Evolutionary conservation across 176 grass and related monocot genomes (phyloP), one percentile per base, ranked within the genome.

Genomic region (Luzula sylvatica): DNA sequence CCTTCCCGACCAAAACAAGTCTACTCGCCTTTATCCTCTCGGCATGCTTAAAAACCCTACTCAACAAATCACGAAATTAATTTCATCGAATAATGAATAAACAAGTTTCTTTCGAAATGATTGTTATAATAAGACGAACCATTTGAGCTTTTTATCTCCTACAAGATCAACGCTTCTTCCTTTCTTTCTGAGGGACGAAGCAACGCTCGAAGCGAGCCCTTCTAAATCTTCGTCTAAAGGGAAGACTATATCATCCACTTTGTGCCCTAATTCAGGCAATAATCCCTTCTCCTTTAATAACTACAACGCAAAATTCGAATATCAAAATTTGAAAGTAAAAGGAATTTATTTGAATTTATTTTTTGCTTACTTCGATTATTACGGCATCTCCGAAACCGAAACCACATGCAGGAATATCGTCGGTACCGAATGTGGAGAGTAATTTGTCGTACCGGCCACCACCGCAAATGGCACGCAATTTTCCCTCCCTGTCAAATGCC

Each of bases 321-420:
- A n/a, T 29, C 7, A 26, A 17, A 12, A 39, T 20, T 11, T 53
- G 49, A 53, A 11, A 53, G 5, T 35, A 7, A 9, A 35, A 35
- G 30, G 30, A 35, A 35, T 35, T 35, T 35, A n/a, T n/a, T n/a
- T n/a, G n/a, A n/a, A n/a, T n/a, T n/a, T 20, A 35, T 28, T 0
- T 22, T 12, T 28, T 57, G 60, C 80, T 79, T 86, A 96, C 92
- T 74, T 96, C 85, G 28, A 96, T 70, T 65, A 96, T 89, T 43
- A 96, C 92, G 53, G 92, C 81, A 71, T 90, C 85, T 44, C 92
- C 92, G 73, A 96, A 96, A 69, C 85, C 92, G 65, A 96, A 96
- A 18, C 85, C 92, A 58, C 92, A 96, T 49, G 92, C 85, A 25
- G 78, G 81, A 50, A 89, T 68, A 50, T 96, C 81, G 42, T 89